phyloP scores from a whole-genome alignment of 1,139 yeast genomes.

The Geotrichum europaeum region DNA sequence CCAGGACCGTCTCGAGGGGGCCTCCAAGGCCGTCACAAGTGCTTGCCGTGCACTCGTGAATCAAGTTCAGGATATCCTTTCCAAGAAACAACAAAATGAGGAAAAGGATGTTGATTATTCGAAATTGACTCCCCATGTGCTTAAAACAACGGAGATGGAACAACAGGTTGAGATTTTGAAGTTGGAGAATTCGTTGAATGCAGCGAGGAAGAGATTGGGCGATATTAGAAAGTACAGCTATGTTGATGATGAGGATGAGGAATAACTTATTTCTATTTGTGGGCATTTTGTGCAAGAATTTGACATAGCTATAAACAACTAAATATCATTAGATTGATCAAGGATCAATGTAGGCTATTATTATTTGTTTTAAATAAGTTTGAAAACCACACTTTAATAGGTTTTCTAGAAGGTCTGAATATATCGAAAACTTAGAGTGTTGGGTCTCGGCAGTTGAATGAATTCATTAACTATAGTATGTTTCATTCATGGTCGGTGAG shows the following conservation, averaged over 20 bases:
- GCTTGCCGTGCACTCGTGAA: conserved; percentile 71
- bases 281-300: too few species aligned
- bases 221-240: conserved; percentile 78
- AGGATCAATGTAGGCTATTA: too few species aligned
- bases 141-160: conserved; percentile 85
- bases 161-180: conserved; percentile 88
- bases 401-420: too few species aligned
- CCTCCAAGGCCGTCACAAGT: conserved; percentile 60
- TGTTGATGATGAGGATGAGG: conserved; percentile 52
- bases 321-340: too few species aligned
- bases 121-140: conserved; percentile 68
- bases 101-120: conserved; percentile 57
- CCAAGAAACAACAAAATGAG: conserved; percentile 33
- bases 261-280: background rate
- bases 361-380: too few species aligned
- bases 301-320: too few species aligned
- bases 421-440: too few species aligned
- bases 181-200: conserved; percentile 62
- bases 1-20: conserved; percentile 66
- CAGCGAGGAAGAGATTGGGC: conserved; percentile 77
- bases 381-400: too few species aligned
- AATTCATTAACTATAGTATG: too few species aligned
- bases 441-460: too few species aligned
- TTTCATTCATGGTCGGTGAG: too few species aligned
- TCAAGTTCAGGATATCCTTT: conserved; percentile 60